Conservation (phyloP, 2,329 filamentous ascomycete genomes). For the Bipolaris sorokiniana region DNA sequence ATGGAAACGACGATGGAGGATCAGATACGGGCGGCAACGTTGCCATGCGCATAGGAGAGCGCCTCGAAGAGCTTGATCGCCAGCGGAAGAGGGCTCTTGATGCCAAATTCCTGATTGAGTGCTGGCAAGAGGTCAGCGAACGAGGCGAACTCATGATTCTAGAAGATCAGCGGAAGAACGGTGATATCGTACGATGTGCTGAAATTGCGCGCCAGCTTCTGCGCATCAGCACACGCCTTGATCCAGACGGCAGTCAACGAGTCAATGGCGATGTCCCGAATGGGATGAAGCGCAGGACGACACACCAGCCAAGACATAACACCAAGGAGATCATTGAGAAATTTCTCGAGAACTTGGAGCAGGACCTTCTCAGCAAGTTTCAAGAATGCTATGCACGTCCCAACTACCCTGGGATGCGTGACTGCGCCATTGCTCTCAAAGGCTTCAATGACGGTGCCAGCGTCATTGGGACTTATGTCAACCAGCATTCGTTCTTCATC, state of each 20-base stretch:
- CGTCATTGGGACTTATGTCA: conserved; percentile 95
- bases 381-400: conserved; percentile 95
- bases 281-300: conserved; percentile 49
- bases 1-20: conserved; percentile 63
- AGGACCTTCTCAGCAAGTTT: conserved; percentile 93
- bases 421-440: conserved; percentile 89
- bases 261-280: conserved; percentile 56
- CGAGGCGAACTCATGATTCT: conserved; percentile 84
- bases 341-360: conserved; percentile 93
- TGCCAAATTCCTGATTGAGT: conserved; percentile 93
- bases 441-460: conserved; percentile 97
- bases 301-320: conserved; percentile 57
- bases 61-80: conserved; percentile 90
- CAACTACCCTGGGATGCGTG: conserved; percentile 97
- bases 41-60: conserved; percentile 92
- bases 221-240: conserved; percentile 90
- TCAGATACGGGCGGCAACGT: conserved; percentile 75
- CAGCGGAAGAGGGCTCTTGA: conserved; percentile 89
- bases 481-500: conserved; percentile 99
- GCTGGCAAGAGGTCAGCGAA: conserved; percentile 95
- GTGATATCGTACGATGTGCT: conserved; percentile 91
- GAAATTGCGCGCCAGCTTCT: conserved; percentile 92
- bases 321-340: conserved; percentile 93
- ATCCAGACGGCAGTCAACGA: conserved; percentile 67
- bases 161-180: conserved; percentile 84